These are phyloP conservation scores for Fusarium beomiforme DNA, from an alignment of 2,329 filamentous ascomycete genomes.

Conservation along the genomic window DNA sequence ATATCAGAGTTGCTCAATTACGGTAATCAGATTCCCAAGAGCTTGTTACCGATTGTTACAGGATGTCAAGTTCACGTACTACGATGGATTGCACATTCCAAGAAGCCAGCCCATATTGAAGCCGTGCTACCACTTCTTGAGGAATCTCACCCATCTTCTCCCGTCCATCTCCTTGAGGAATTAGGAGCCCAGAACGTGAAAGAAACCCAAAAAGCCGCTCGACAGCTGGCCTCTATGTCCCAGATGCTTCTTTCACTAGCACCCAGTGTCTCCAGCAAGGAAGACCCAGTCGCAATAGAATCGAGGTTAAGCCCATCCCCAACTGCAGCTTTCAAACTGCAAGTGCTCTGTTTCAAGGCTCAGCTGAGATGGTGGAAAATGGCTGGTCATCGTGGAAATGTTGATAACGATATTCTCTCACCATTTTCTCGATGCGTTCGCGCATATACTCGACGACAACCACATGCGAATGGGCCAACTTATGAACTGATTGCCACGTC, in stretches of 20 bases:
- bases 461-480: conserved; percentile 50
- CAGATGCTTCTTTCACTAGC: conserved; percentile 72
- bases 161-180: conserved; percentile 64
- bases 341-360: conserved; percentile 69
- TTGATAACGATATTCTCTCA: conserved; percentile 71
- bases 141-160: conserved; percentile 64
- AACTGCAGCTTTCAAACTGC: conserved; percentile 67
- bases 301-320: conserved; percentile 66
- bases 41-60: conserved; percentile 65
- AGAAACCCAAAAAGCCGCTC: conserved; percentile 66
- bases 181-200: conserved; percentile 55
- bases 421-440: conserved; percentile 71
- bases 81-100: conserved; percentile 68
- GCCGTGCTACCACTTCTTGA: conserved; percentile 64
- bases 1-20: conserved; percentile 73
- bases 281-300: conserved; percentile 67
- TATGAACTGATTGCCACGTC: conserved; percentile 48
- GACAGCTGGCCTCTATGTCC: conserved; percentile 73
- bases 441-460: conserved; percentile 66
- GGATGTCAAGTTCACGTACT: conserved; percentile 73
- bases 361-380: conserved; percentile 74
- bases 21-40: conserved; percentile 54
- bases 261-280: conserved; percentile 71
- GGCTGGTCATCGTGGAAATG: conserved; percentile 66
- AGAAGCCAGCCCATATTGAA: conserved; percentile 69